phyloP scores from a whole-genome alignment of 2,329 filamentous ascomycete species.

The Ramularia endophylla region DNA sequence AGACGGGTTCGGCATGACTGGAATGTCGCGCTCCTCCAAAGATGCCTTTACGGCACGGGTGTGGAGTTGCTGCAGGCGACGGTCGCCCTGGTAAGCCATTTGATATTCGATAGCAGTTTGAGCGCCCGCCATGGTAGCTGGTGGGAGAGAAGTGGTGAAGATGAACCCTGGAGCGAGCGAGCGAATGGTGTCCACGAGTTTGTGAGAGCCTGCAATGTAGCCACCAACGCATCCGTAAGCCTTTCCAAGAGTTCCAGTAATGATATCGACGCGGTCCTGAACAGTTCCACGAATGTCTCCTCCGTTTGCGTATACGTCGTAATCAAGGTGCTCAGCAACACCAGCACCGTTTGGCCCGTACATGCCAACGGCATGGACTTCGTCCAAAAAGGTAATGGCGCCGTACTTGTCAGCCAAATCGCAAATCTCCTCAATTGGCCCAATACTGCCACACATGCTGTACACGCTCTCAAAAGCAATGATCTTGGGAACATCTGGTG shows the following conservation, averaged over 20 bases:
- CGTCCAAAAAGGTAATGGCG: conserved; percentile 93
- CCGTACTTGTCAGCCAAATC: conserved; percentile 97
- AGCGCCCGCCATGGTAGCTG: conserved; percentile 94
- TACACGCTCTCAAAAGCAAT: conserved; percentile 99
- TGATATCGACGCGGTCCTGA: conserved; percentile 96
- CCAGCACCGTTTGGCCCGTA: conserved; percentile 94
- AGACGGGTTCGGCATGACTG: conserved; percentile 94
- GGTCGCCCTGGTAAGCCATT: conserved; percentile 75
- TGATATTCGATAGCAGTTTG: conserved; percentile 91
- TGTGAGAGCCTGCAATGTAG: conserved; percentile 86
- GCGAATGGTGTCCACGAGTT: conserved; percentile 85
- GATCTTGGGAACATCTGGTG: conserved; percentile 83
- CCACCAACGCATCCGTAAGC: conserved; percentile 97
- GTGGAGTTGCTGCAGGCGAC: conserved; percentile 89
- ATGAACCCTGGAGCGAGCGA: conserved; percentile 97
- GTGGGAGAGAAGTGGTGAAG: conserved; percentile 94
- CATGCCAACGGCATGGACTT: conserved; percentile 99
- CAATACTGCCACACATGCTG: conserved; percentile 98
- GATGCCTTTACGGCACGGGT: conserved; percentile 90
- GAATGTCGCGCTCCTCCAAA: conserved; percentile 73
- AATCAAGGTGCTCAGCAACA: conserved; percentile 96
- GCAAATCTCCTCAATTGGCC: conserved; percentile 91
- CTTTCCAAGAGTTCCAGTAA: conserved; percentile 94
- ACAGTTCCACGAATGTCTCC: conserved; percentile 73
- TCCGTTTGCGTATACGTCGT: conserved; percentile 73